phyloP scores from a whole-genome alignment of 2,329 filamentous ascomycete genomes.

The Rhynchosporium graminicola region DNA sequence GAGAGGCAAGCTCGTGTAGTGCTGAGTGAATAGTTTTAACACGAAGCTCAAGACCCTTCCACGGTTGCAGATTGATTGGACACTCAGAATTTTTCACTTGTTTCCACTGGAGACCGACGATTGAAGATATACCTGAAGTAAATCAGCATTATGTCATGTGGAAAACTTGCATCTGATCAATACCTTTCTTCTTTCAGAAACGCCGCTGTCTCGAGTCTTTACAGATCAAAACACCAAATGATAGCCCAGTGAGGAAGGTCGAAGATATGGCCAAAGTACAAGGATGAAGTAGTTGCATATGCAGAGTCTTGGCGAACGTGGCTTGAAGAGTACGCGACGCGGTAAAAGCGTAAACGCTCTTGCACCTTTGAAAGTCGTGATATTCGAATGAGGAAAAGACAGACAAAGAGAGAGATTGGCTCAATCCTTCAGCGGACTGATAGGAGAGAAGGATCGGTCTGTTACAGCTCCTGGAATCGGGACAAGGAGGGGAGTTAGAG shows the following conservation, averaged over 20 bases:
- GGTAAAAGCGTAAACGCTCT: too few species aligned
- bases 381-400: not conserved
- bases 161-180: not conserved
- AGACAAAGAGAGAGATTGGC: not conserved
- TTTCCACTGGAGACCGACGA: not conserved
- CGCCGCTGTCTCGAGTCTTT: not conserved
- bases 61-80: not conserved
- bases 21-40: too few species aligned
- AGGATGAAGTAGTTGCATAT: not conserved
- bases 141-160: not conserved
- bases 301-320: not conserved
- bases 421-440: not conserved
- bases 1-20: too few species aligned
- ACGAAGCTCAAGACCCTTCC: too few species aligned
- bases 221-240: not conserved
- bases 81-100: too few species aligned
- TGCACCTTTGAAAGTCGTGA: not conserved
- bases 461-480: not conserved
- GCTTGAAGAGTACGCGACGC: not conserved
- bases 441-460: not conserved
- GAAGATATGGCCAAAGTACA: slow-evolving; percentile 1
- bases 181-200: not conserved
- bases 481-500: not conserved
- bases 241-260: not conserved
- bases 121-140: not conserved